Evolutionary conservation across 2,329 filamentous ascomycete genomes (phyloP).

Genomic region (Endoconidiophora polonica): DNA sequence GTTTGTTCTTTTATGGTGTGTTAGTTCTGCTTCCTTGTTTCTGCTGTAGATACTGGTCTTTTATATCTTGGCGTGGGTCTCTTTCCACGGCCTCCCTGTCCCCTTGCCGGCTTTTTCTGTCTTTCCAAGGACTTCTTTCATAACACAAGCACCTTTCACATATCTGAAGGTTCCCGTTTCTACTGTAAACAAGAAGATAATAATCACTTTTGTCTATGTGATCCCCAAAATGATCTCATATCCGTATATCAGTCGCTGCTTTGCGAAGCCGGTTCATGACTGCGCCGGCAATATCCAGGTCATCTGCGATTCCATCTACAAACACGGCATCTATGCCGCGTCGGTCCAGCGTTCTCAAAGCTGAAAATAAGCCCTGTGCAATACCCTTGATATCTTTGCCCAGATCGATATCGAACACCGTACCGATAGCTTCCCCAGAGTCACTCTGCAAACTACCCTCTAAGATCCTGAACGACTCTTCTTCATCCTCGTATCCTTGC

Average conservation of each 20-base stretch:
- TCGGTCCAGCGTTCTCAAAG: constrained; percentile 69
- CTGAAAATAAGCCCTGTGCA: constrained; percentile 75
- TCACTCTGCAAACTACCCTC: constrained; percentile 24
- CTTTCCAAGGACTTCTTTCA: not conserved
- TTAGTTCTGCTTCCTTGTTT: too few relatives aligned
- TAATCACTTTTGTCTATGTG: not conserved
- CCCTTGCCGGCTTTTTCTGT: too few relatives aligned
- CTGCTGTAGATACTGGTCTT: too few relatives aligned
- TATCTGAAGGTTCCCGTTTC: too few relatives aligned
- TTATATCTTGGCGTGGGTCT: not conserved
- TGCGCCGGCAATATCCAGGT: constrained; percentile 68
- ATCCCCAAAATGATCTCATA: constrained; percentile 17
- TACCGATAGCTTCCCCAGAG: constrained; percentile 21
- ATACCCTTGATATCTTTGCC: constrained; percentile 56
- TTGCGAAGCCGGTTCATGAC: constrained; percentile 74
- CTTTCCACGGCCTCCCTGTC: not conserved
- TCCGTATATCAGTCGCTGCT: constrained; percentile 46
- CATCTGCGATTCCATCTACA: constrained; percentile 72
- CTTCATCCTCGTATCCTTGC: constrained; percentile 17
- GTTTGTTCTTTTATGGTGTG: too few relatives aligned
- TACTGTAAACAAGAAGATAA: too few relatives aligned
- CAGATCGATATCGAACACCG: constrained; percentile 53
- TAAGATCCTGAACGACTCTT: constrained; percentile 23
- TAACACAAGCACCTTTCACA: too few relatives aligned
- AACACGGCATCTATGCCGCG: constrained; percentile 67